A percentile compares a stretch with the other conserved stretches of the same genome.
These are phyloP conservation scores for Tarenaya hassleriana DNA, from an alignment of 345 rosid genomes.

Conservation along the genomic window DNA sequence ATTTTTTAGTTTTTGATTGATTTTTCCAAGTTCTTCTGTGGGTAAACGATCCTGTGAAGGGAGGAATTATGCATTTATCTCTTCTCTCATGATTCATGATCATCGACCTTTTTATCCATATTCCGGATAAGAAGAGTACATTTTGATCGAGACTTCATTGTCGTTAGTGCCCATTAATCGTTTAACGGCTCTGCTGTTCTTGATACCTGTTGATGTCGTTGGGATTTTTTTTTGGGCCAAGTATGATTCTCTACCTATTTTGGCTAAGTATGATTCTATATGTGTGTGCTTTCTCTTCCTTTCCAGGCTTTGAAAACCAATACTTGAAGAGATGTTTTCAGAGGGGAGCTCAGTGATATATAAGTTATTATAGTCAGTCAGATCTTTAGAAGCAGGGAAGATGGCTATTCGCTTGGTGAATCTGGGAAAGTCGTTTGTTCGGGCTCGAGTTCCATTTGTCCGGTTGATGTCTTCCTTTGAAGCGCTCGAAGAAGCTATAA, in stretches of 20 bases:
- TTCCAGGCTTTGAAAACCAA: conserved; percentile 14
- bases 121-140: too few species aligned
- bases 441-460: conserved; percentile 14
- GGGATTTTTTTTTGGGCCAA: too few species aligned
- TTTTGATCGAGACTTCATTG: too few species aligned
- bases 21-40: background rate
- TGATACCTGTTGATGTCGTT: too few species aligned
- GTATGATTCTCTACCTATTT: too few species aligned
- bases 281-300: conserved; percentile 3
- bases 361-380: background rate
- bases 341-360: conserved; percentile 9
- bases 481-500: conserved; percentile 43
- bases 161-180: too few species aligned
- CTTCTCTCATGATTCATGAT: background rate
- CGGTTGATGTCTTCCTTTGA: conserved; percentile 35
- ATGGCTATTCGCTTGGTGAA: conserved; percentile 28
- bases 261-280: background rate
- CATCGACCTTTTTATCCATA: conserved; percentile 2
- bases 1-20: background rate
- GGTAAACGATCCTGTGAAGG: too few species aligned
- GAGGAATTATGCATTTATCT: too few species aligned
- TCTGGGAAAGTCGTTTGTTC: conserved; percentile 21
- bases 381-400: conserved; percentile 2
- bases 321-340: background rate
- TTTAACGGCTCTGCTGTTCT: too few species aligned